phyloP scores from a whole-genome alignment of 1,139 yeast species.

The Debaryomyces coudertii region DNA sequence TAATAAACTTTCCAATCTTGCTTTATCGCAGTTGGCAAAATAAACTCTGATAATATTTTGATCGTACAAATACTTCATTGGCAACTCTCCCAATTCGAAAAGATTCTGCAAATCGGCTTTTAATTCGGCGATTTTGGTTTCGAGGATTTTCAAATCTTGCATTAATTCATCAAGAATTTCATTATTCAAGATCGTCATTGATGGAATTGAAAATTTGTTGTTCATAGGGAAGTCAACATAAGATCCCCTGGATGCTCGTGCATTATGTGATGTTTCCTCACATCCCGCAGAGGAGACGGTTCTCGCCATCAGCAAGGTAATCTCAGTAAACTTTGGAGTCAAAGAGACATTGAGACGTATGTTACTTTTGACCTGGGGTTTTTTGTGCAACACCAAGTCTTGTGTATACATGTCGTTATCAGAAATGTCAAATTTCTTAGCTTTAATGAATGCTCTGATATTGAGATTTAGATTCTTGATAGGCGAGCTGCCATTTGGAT shows the following conservation, averaged over 20 bases:
- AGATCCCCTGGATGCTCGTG: slow-evolving; percentile 38
- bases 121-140: slow-evolving; percentile 37
- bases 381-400: slow-evolving; percentile 1
- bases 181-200: slow-evolving; percentile 52
- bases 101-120: slow-evolving; percentile 40
- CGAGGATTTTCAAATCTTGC: slow-evolving; percentile 33
- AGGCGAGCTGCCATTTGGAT: background rate
- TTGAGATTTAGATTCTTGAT: slow-evolving; percentile 2
- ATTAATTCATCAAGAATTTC: slow-evolving; percentile 48
- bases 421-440: background rate
- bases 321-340: slow-evolving; percentile 39
- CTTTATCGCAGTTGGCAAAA: slow-evolving; percentile 60
- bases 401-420: background rate
- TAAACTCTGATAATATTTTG: slow-evolving; percentile 49
- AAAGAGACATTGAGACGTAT: slow-evolving; percentile 31
- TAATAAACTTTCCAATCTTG: slow-evolving; percentile 52
- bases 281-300: slow-evolving; percentile 31
- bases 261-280: slow-evolving; percentile 21
- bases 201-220: slow-evolving; percentile 45
- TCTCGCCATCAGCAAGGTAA: slow-evolving; percentile 41
- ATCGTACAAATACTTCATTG: slow-evolving; percentile 41
- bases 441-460: slow-evolving; percentile 3
- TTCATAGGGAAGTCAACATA: slow-evolving; percentile 56
- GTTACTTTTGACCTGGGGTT: slow-evolving; percentile 6
- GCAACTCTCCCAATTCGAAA: slow-evolving; percentile 54